Conservation (phyloP, 2,329 filamentous ascomycete genomes). For the Aureobasidium sp. region DNA sequence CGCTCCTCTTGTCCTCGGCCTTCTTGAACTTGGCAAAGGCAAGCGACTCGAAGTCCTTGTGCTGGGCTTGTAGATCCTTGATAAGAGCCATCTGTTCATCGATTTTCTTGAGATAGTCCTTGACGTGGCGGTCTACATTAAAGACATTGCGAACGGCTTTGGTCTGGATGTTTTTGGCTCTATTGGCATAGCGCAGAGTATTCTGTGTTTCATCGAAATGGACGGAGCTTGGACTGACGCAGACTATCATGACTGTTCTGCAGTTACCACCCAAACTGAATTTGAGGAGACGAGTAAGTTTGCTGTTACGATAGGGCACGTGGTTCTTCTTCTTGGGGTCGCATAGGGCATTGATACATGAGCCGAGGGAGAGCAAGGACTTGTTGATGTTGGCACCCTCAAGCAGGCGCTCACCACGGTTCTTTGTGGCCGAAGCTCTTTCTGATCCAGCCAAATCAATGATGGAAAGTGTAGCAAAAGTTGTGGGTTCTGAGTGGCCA, state of each 20-base stretch:
- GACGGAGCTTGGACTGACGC: slow-evolving; percentile 89
- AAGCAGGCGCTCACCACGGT: slow-evolving; percentile 79
- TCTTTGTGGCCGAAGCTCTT: slow-evolving; percentile 92
- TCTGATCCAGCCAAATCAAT: slow-evolving; percentile 97
- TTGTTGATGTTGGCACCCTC: slow-evolving; percentile 99
- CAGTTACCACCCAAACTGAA: slow-evolving; percentile 97
- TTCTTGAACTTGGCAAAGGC: slow-evolving; percentile 88
- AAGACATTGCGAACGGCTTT: slow-evolving; percentile 99
- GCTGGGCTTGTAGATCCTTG: slow-evolving; percentile 87
- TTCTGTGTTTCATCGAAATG: slow-evolving; percentile 99
- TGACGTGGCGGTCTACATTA: slow-evolving; percentile 97
- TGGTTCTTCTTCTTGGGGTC: slow-evolving; percentile 87
- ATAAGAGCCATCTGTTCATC: slow-evolving; percentile 97
- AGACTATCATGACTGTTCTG: slow-evolving; percentile 99
- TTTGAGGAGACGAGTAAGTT: slow-evolving; percentile 88
- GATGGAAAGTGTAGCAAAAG: slow-evolving; percentile 96
- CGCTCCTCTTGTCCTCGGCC: slow-evolving; percentile 76
- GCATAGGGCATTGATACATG: slow-evolving; percentile 97
- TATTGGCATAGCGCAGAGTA: slow-evolving; percentile 91
- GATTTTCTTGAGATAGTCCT: slow-evolving; percentile 98
- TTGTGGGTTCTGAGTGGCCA: slow-evolving; percentile 86
- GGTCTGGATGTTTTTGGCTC: slow-evolving; percentile 98
- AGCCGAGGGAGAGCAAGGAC: slow-evolving; percentile 84
- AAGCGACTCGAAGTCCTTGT: slow-evolving; percentile 75
- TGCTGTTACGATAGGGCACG: slow-evolving; percentile 95